Evolutionary conservation across 345 rosid genomes (phyloP).

Genomic region (Sisymbrium altissimum): DNA sequence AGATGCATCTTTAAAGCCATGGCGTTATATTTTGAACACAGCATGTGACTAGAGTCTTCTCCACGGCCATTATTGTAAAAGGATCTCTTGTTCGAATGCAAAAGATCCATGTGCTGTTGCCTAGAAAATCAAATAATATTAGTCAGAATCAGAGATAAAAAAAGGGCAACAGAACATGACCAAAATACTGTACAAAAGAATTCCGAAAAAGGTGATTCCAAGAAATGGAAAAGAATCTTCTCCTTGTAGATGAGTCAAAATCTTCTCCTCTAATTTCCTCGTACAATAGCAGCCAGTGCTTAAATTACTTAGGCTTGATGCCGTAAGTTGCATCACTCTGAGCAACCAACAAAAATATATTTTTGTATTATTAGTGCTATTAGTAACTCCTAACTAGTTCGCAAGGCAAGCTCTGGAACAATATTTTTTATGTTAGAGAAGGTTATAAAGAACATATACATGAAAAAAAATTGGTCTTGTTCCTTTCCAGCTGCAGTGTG

Average conservation of each 20-base stretch:
- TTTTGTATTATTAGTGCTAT: not conserved
- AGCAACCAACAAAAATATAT: constrained; percentile 44
- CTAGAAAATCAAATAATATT: no score
- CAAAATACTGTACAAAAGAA: not conserved
- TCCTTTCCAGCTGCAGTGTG: no score
- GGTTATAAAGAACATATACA: not conserved
- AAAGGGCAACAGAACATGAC: not conserved
- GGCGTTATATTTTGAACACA: no score
- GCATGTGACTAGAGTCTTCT: no score
- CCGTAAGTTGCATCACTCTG: constrained; percentile 39
- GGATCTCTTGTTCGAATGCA: no score
- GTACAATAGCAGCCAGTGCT: constrained; percentile 68
- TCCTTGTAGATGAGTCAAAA: not conserved
- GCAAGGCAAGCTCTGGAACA: not conserved
- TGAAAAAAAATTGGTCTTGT: constrained; percentile 41
- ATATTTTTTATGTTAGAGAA: not conserved
- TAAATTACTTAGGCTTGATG: constrained; percentile 59
- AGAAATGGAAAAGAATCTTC: constrained; percentile 62
- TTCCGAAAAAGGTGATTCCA: not conserved
- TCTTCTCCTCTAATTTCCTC: not conserved
- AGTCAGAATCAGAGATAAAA: not conserved
- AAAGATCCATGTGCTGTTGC: no score
- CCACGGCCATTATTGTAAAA: no score
- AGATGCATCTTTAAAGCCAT: no score
- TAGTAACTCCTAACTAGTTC: not conserved